Evolutionary conservation across 192 early-diverging fungal genomes (phyloP), one percentile per base, ranked within the genome.

Genomic region (Podila verticillata): DNA sequence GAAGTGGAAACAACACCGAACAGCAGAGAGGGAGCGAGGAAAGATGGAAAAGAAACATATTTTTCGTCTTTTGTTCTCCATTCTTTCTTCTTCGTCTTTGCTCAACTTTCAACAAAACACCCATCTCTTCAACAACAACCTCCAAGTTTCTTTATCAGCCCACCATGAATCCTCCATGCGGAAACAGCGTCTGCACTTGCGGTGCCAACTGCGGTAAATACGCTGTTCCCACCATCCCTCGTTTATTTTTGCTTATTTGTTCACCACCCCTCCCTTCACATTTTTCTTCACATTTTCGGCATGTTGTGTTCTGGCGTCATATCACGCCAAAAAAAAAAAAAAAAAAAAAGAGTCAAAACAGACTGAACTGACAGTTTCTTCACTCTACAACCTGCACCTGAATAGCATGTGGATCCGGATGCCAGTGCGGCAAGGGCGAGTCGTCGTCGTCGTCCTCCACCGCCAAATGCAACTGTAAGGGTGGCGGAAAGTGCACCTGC

Each of bases 341-440:
- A 32, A 47, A 56, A 54, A 35, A 61, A 29, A 35, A 10, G 4
- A 24, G 10, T 29, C 13, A n/a, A 4, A 17, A 4, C 4, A 44
- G 26, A 47, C 12, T 20, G n/a, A 15, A 32, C 34, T 56, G 2
- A 28, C 48, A 6, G 36, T 3, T 60, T 5, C 22, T n/a, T 61
- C 59, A 13, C 26, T 56, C 35, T 49, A 15, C 20, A 7, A 24
- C 20, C n/a, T n/a, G 54, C 28, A 7, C 22, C 34, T 24, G 35
- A 12, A 3, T 60, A 80, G 77, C 61, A 49, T 80, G 77, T 49
- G 75, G 75, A 8, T 57, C 75, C 20, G 69, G 69, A 59, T 79
- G 75, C 75, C 75, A 79, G 69, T 79, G 77, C 48, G 70, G 70
- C 10, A 72, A 80, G 77, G 47, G 62, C 24, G 77, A 48, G 30